These are phyloP conservation scores for Lolium rigidum DNA, from an alignment of 176 grass and related monocot species.

Conservation along the genomic window DNA sequence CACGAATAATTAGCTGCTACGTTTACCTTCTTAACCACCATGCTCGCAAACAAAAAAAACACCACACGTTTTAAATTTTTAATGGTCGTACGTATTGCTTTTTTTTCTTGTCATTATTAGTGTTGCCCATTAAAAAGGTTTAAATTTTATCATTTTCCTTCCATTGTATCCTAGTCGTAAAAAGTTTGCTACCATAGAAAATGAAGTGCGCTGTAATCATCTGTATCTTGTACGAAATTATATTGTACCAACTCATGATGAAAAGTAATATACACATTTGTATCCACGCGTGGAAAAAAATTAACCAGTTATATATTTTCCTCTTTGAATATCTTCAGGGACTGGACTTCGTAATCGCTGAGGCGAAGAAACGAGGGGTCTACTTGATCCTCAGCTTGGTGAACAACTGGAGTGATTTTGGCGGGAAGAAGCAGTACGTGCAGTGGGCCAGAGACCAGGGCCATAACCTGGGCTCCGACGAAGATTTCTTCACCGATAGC, in stretches of 20 bases:
- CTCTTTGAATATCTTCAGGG: conserved; percentile 41
- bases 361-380: conserved; percentile 67
- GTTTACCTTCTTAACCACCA: no score
- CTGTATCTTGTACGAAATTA: no score
- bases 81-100: no score
- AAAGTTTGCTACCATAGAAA: no score
- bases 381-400: conserved; percentile 73
- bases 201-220: no score
- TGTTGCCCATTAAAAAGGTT: no score
- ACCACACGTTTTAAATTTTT: no score
- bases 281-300: not conserved
- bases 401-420: conserved; percentile 78
- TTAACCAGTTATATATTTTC: not conserved
- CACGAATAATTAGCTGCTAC: no score
- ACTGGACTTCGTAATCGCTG: conserved; percentile 65
- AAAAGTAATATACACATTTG: not conserved
- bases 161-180: no score
- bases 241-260: not conserved
- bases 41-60: no score
- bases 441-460: conserved; percentile 75
- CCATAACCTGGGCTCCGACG: conserved; percentile 53
- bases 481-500: conserved; percentile 57
- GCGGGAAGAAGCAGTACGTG: conserved; percentile 81
- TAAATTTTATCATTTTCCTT: no score
- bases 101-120: no score